Evolutionary conservation across 768 basidiomycete species (phyloP).

Genomic region (Leccinellum rugosiceps): DNA sequence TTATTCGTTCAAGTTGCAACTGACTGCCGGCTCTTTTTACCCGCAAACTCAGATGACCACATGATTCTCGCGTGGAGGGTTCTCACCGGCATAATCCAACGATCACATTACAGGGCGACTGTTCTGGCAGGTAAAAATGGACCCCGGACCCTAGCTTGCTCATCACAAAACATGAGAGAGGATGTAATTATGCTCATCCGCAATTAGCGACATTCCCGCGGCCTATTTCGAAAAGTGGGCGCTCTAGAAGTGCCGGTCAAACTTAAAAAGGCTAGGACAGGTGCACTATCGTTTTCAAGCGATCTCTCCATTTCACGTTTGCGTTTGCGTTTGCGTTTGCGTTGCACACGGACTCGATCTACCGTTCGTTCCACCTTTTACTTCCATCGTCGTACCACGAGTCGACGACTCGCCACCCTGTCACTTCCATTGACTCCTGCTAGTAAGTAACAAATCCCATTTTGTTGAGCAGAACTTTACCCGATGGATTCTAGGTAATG

Average conservation of each 20-base stretch:
- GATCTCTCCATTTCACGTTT: neutral
- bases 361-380: neutral
- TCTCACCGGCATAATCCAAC: conserved; percentile 10
- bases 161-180: conserved; percentile 1
- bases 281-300: neutral
- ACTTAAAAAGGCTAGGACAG: conserved; percentile 14
- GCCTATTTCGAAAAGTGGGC: conserved; percentile 10
- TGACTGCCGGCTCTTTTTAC: neutral
- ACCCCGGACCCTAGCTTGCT: conserved; percentile 1
- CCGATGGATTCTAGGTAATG: conserved; percentile 33
- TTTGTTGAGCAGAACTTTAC: neutral
- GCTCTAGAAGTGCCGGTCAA: neutral
- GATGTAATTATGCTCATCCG: conserved; percentile 19
- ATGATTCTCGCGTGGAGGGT: conserved; percentile 14
- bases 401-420: neutral
- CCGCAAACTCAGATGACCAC: neutral
- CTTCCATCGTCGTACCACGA: neutral
- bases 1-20: neutral
- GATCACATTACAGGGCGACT: conserved; percentile 7
- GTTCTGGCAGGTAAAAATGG: conserved; percentile 1
- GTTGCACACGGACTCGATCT: neutral
- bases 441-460: conserved; percentile 7
- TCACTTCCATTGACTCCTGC: neutral
- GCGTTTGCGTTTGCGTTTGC: neutral
- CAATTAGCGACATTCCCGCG: conserved; percentile 5